phyloP scores from a whole-genome alignment of 2,329 filamentous ascomycete genomes.

The Dothideomycetes sp. region DNA sequence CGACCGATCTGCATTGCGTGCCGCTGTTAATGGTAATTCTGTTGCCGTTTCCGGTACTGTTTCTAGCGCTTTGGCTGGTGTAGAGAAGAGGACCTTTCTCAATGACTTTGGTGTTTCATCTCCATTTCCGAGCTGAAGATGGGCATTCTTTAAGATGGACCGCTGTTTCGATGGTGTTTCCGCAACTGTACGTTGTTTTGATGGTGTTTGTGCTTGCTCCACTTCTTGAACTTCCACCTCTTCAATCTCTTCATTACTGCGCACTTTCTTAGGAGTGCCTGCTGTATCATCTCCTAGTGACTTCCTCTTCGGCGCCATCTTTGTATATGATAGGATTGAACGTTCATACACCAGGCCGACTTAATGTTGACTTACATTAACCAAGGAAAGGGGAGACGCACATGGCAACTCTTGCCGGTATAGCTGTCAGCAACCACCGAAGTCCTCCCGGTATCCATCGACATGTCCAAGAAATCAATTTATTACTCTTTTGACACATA shows the following conservation, averaged over 20 bases:
- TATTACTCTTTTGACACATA: not conserved
- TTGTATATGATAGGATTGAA: not conserved
- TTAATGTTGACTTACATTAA: not conserved
- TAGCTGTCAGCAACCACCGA: not conserved
- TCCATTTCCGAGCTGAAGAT: constrained; percentile 15
- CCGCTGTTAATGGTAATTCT: constrained; percentile 43
- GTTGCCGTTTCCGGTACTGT: constrained; percentile 32
- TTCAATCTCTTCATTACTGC: not conserved
- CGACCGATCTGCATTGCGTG: constrained; percentile 68
- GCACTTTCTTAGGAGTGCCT: constrained; percentile 6
- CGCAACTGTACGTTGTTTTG: constrained; percentile 8
- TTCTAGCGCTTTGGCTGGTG: constrained; percentile 26
- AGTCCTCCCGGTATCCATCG: too few relatives aligned
- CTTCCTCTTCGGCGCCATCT: constrained; percentile 10
- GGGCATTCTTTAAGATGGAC: constrained; percentile 21
- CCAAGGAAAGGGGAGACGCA: not conserved
- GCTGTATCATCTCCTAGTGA: constrained; percentile 1
- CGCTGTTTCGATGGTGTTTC: constrained; percentile 21
- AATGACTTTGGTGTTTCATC: constrained; percentile 31
- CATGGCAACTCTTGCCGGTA: not conserved
- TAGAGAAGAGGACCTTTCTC: constrained; percentile 36
- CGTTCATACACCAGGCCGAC: too few relatives aligned
- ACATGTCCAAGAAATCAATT: not conserved
- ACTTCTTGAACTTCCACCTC: not conserved
- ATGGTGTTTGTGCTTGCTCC: constrained; percentile 4